A percentile compares a stretch with the other conserved stretches of the same genome.
These are phyloP conservation scores for Quambalaria eucalypti DNA, from an alignment of 1,284 basidiomycete species.

Conservation along the genomic window DNA sequence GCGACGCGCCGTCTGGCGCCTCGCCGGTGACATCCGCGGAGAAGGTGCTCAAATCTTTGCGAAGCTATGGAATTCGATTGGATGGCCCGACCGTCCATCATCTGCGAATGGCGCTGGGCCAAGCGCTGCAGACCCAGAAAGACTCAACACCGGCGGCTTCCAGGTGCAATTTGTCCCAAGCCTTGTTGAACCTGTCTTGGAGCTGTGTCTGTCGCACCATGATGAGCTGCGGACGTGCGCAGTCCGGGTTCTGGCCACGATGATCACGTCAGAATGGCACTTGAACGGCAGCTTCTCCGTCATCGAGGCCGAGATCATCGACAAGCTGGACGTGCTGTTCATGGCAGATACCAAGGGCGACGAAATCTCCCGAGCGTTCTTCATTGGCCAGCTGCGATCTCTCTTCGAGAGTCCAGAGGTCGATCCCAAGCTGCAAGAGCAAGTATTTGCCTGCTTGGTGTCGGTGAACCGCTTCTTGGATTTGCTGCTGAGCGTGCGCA, in stretches of 20 bases:
- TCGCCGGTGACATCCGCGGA: constrained; percentile 86
- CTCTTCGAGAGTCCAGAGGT: constrained; percentile 75
- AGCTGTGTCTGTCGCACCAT: constrained; percentile 86
- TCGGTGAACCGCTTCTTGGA: constrained; percentile 89
- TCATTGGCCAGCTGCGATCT: constrained; percentile 80
- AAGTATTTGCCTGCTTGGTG: constrained; percentile 73
- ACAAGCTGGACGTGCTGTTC: constrained; percentile 79
- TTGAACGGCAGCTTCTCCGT: constrained; percentile 40
- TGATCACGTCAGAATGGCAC: constrained; percentile 75
- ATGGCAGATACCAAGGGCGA: constrained; percentile 83
- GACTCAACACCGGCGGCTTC: constrained; percentile 38
- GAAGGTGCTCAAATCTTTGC: constrained; percentile 79
- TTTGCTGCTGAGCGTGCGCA: constrained; percentile 79
- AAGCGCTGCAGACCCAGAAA: constrained; percentile 3
- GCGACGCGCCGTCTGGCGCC: constrained; percentile 86
- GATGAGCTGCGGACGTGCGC: constrained; percentile 82
- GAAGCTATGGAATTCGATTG: constrained; percentile 74
- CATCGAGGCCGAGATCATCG: constrained; percentile 87
- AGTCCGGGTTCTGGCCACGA: constrained; percentile 77
- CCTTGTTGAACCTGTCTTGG: constrained; percentile 83
- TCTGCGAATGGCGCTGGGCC: constrained; percentile 1
- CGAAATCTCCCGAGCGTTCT: constrained; percentile 80
- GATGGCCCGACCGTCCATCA: constrained; percentile 21
- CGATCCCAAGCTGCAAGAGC: constrained; percentile 65
- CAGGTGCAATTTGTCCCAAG: constrained; percentile 53